Evolutionary conservation across 2,329 filamentous ascomycete genomes (phyloP).

Genomic region (Cladosporium sp.): DNA sequence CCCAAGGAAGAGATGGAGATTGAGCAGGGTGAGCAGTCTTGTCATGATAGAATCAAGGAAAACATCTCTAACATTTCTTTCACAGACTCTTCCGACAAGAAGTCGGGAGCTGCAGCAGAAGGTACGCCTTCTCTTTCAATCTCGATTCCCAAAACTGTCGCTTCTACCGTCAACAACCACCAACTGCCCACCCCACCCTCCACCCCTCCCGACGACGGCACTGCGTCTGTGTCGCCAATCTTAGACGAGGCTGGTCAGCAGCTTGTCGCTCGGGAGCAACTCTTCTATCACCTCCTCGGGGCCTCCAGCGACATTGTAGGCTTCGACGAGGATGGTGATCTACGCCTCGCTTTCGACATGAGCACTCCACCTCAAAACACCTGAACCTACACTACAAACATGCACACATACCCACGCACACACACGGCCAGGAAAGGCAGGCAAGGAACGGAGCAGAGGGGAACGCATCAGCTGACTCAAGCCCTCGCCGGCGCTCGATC

Average conservation of each 20-base stretch:
- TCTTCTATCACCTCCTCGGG: constrained; percentile 34
- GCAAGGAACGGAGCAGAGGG: not conserved
- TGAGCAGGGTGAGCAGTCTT: constrained; percentile 31
- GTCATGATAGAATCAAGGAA: not conserved
- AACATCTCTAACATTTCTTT: not conserved
- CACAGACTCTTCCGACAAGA: constrained; percentile 3
- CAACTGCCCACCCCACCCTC: constrained; percentile 14
- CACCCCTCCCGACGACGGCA: constrained; percentile 4
- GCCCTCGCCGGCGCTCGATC: constrained; percentile 6
- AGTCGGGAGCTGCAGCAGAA: constrained; percentile 7
- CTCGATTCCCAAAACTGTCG: constrained; percentile 11
- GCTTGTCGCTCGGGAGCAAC: constrained; percentile 25
- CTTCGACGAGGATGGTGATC: constrained; percentile 30
- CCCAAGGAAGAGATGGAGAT: constrained; percentile 42
- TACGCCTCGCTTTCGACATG: constrained; percentile 25
- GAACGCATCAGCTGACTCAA: constrained; percentile 9
- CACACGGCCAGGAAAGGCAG: not conserved
- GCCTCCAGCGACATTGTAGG: constrained; percentile 35
- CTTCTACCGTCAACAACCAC: constrained; percentile 9
- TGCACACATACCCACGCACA: not conserved
- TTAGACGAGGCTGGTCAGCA: constrained; percentile 27
- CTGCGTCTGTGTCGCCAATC: constrained; percentile 27
- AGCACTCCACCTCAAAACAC: not conserved
- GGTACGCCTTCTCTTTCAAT: constrained; percentile 12
- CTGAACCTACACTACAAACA: not conserved